These are phyloP conservation scores for Phytopythium aichiense DNA, from an alignment of 352 stramenopile genomes.

Conservation along the genomic window DNA sequence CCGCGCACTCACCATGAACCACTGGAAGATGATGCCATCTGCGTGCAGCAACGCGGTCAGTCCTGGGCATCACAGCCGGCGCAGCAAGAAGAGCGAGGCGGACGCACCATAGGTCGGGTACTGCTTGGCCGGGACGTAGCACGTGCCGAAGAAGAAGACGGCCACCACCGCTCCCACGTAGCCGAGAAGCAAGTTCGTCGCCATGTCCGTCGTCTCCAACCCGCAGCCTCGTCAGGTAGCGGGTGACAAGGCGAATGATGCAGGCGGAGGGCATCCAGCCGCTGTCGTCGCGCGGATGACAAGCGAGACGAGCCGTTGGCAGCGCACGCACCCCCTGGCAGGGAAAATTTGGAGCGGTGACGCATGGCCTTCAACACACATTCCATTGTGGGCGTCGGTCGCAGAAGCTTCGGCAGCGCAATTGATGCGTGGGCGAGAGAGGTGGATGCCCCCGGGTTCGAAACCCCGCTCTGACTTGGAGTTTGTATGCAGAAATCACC, in stretches of 20 bases:
- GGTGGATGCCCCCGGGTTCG: neutral
- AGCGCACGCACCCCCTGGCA: too few species aligned
- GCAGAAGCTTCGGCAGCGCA: neutral
- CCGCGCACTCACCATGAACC: constrained; percentile 69
- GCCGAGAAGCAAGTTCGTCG: constrained; percentile 37
- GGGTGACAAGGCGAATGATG: neutral
- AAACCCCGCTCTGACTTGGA: neutral
- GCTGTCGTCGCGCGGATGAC: neutral
- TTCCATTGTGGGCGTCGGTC: too few species aligned
- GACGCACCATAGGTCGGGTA: constrained; percentile 74
- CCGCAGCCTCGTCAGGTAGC: neutral
- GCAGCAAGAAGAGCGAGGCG: neutral
- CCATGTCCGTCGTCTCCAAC: constrained; percentile 14
- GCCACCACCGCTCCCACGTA: constrained; percentile 59
- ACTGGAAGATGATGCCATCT: constrained; percentile 89
- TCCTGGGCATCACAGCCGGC: neutral
- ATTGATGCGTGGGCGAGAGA: neutral
- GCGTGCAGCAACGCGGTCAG: neutral
- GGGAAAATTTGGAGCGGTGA: too few species aligned
- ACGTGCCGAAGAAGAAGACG: constrained; percentile 83
- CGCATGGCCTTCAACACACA: too few species aligned
- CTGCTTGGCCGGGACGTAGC: constrained; percentile 81
- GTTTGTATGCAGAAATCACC: neutral
- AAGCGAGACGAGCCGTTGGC: neutral
- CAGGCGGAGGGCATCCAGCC: neutral